Evolutionary conservation across 257 asterid species (phyloP).

Genomic region (Solanum ahanhuiri): DNA sequence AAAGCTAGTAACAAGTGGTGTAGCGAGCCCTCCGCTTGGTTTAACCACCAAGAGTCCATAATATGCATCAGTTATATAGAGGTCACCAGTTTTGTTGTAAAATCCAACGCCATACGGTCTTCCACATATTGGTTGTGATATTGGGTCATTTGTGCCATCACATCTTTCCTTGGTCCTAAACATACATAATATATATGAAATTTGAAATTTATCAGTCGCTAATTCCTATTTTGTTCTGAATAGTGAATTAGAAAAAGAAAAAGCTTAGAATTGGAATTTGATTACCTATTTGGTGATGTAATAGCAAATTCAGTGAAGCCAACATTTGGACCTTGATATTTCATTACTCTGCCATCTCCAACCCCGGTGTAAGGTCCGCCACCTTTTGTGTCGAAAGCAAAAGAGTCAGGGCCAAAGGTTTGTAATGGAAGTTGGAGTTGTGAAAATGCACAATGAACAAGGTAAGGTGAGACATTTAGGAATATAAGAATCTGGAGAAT

Average conservation of each 20-base stretch:
- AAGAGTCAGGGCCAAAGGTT: constrained; percentile 25
- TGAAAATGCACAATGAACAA: not conserved
- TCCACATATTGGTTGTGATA: not conserved
- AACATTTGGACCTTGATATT: constrained; percentile 6
- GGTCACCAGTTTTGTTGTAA: not conserved
- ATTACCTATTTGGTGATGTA: not conserved
- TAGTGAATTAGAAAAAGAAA: no score
- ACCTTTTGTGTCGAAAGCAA: constrained; percentile 17
- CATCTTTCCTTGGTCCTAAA: not conserved
- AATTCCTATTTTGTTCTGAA: not conserved
- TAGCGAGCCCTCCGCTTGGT: not conserved
- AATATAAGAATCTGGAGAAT: not conserved
- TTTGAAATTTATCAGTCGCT: not conserved
- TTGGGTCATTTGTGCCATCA: not conserved
- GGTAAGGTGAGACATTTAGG: not conserved
- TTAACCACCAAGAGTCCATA: not conserved
- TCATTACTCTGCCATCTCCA: constrained; percentile 41
- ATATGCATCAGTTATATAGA: not conserved
- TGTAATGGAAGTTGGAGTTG: not conserved
- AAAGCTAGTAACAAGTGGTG: not conserved
- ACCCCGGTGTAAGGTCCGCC: constrained; percentile 36
- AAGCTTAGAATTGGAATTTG: not conserved
- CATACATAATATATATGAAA: not conserved
- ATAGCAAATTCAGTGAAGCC: not conserved
- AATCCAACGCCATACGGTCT: not conserved